A percentile compares a stretch with the other conserved stretches of the same genome.
These are phyloP conservation scores for Beauveria australis DNA, from an alignment of 2,329 filamentous ascomycete genomes.

Conservation along the genomic window DNA sequence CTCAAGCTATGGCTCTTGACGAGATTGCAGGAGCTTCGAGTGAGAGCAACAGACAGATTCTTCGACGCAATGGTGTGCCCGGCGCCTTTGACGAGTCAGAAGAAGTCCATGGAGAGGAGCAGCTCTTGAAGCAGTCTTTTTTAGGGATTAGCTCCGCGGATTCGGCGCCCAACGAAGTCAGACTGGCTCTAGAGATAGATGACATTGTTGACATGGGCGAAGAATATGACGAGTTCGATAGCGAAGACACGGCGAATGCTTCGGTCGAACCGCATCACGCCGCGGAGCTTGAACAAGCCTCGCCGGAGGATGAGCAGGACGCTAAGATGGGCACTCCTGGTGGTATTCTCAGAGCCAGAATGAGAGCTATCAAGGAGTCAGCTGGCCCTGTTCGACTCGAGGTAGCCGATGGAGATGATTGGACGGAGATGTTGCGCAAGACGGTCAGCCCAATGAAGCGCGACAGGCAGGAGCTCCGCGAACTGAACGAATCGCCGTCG, in stretches of 20 bases:
- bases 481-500: constrained; percentile 46
- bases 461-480: constrained; percentile 65
- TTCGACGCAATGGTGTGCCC: constrained; percentile 50
- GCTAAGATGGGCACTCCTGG: constrained; percentile 43
- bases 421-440: constrained; percentile 87
- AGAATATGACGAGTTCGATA: constrained; percentile 67
- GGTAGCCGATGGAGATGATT: constrained; percentile 68
- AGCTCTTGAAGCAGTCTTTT: constrained; percentile 65
- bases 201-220: constrained; percentile 49
- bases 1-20: constrained; percentile 18
- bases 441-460: constrained; percentile 93
- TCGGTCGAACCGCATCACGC: constrained; percentile 65
- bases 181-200: constrained; percentile 55
- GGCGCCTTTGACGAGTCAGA: constrained; percentile 69
- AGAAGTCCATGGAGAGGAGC: constrained; percentile 47
- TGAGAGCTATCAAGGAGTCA: constrained; percentile 55
- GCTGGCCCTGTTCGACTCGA: constrained; percentile 51
- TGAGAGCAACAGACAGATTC: constrained; percentile 53
- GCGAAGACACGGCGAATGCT: constrained; percentile 70
- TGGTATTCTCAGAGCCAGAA: constrained; percentile 53
- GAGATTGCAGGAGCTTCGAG: constrained; percentile 19
- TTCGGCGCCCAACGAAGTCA: constrained; percentile 57
- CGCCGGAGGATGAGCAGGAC: constrained; percentile 44
- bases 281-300: constrained; percentile 61
- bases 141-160: constrained; percentile 86